phyloP scores from a whole-genome alignment of 73 alveolate species.

The Paramecium biaurelia region DNA sequence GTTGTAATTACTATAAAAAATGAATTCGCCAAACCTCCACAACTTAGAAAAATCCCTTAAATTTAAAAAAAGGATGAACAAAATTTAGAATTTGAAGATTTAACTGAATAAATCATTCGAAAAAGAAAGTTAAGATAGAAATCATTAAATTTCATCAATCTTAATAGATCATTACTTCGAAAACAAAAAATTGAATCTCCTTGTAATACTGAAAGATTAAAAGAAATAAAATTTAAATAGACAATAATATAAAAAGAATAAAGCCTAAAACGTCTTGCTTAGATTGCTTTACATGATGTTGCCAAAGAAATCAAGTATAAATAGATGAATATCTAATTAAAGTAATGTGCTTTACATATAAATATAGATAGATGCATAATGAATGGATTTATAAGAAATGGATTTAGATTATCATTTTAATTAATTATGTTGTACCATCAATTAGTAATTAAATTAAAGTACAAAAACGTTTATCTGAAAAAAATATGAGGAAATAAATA shows the following conservation, averaged over 20 bases:
- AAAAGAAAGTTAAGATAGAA: neutral
- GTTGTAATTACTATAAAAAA: neutral
- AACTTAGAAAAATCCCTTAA: neutral
- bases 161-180: neutral
- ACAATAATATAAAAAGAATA: neutral
- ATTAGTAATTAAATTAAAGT: neutral
- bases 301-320: neutral
- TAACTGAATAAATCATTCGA: neutral
- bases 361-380: neutral
- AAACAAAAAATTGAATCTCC: neutral
- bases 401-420: neutral
- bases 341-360: neutral
- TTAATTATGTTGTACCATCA: neutral
- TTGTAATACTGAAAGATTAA: neutral
- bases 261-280: neutral
- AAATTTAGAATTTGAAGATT: neutral
- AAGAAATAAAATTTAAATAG: neutral
- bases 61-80: neutral
- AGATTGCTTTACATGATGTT: conserved; percentile 23
- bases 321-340: neutral
- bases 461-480: neutral
- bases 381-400: neutral
- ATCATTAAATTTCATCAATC: neutral
- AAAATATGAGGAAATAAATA: neutral
- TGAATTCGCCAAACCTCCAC: conserved; percentile 26